These are phyloP conservation scores for Salinomyces thailandicus DNA, from an alignment of 2,329 filamentous ascomycete species.

Conservation along the genomic window DNA sequence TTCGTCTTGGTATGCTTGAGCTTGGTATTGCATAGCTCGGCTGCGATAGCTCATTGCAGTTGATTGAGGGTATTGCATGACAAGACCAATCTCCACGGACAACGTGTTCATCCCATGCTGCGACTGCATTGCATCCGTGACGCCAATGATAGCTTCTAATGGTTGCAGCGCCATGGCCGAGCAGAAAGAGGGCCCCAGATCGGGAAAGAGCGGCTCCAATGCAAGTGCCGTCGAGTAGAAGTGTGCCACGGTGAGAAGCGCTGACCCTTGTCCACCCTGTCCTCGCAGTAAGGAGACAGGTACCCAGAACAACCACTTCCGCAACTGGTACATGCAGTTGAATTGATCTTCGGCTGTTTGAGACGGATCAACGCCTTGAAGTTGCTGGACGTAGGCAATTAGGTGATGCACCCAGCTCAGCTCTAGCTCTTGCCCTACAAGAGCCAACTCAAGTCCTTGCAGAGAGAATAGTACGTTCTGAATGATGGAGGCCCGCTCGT, in stretches of 20 bases:
- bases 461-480: conserved; percentile 33
- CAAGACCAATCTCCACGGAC: conserved; percentile 33
- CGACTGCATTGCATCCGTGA: conserved; percentile 56
- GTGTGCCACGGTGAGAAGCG: conserved; percentile 75
- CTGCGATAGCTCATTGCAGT: conserved; percentile 33
- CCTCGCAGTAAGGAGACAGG: conserved; percentile 74
- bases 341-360: conserved; percentile 68
- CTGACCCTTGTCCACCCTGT: conserved; percentile 62
- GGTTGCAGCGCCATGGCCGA: conserved; percentile 59
- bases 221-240: conserved; percentile 83
- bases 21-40: conserved; percentile 13
- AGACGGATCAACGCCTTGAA: conserved; percentile 32
- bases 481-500: conserved; percentile 23
- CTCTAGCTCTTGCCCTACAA: conserved; percentile 36
- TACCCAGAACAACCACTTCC: conserved; percentile 93
- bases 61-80: conserved; percentile 39
- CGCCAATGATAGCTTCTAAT: conserved; percentile 74
- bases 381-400: conserved; percentile 36
- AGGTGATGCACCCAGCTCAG: conserved; percentile 40
- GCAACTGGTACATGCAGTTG: conserved; percentile 74
- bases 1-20: conserved; percentile 6
- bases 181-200: conserved; percentile 77
- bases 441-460: conserved; percentile 34
- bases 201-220: conserved; percentile 83
- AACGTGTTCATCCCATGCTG: conserved; percentile 32